Conservation (phyloP, 768 basidiomycete species). For the Lepiota venenata region DNA sequence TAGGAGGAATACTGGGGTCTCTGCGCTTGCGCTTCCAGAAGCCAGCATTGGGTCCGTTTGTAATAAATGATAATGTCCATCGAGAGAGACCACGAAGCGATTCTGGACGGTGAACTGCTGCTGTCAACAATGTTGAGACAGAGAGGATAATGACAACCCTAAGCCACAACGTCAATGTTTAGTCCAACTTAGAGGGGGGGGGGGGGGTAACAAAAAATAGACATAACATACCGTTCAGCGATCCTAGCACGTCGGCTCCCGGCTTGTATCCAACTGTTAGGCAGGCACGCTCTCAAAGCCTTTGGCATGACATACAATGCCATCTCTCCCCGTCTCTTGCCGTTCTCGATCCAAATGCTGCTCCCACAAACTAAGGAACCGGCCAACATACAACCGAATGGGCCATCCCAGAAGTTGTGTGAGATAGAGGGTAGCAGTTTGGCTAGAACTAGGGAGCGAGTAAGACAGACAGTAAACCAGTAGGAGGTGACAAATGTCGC, state of each 20-base stretch:
- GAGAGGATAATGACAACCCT: slow-evolving; percentile 63
- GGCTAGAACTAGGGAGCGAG: slow-evolving; percentile 63
- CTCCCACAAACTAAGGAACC: slow-evolving; percentile 70
- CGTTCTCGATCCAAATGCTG: slow-evolving; percentile 79
- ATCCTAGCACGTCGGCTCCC: slow-evolving; percentile 35
- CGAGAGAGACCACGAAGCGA: slow-evolving; percentile 69
- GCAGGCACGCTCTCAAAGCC: slow-evolving; percentile 62
- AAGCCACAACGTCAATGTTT: slow-evolving; percentile 3
- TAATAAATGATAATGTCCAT: slow-evolving; percentile 67
- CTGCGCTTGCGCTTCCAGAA: slow-evolving; percentile 47
- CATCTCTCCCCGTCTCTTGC: slow-evolving; percentile 71
- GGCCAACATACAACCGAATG: slow-evolving; percentile 60
- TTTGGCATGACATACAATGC: slow-evolving; percentile 75
- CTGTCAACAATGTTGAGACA: slow-evolving; percentile 61
- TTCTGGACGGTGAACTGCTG: slow-evolving; percentile 57
- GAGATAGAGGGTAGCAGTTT: slow-evolving; percentile 63
- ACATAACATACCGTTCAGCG: slow-evolving; percentile 50
- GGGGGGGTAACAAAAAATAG: background rate
- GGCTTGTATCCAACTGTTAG: slow-evolving; percentile 48
- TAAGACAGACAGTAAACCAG: slow-evolving; percentile 68
- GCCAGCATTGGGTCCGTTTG: slow-evolving; percentile 54
- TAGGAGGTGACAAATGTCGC: slow-evolving; percentile 68
- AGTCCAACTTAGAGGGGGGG: background rate
- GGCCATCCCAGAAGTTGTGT: slow-evolving; percentile 80
- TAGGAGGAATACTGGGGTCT: slow-evolving; percentile 25